Evolutionary conservation across 306 rosid species (phyloP).

Genomic region (Vigna reflexopilosa): DNA sequence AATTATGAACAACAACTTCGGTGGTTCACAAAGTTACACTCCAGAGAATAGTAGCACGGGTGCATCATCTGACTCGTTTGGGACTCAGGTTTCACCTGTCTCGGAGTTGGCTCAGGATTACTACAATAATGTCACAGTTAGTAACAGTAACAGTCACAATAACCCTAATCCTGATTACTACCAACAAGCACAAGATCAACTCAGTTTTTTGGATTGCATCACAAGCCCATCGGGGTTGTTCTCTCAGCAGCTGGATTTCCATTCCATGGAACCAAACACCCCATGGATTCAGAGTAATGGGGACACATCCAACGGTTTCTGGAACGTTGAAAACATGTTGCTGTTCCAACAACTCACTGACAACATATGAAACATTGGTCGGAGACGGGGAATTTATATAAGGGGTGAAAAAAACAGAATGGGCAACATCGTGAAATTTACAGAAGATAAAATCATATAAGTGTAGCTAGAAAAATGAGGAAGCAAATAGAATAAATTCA

Average conservation of each 20-base stretch:
- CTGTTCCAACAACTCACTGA: constrained; percentile 65
- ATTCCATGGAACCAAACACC: constrained; percentile 58
- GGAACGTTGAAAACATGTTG: constrained; percentile 77
- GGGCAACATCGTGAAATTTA: neutral
- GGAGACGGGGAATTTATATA: no score
- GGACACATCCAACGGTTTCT: constrained; percentile 68
- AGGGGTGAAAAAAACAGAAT: neutral
- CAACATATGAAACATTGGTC: constrained; percentile 36
- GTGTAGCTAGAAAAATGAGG: neutral
- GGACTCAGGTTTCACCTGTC: constrained; percentile 68
- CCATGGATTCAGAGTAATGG: constrained; percentile 60
- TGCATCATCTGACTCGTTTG: constrained; percentile 80
- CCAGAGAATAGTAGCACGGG: constrained; percentile 87
- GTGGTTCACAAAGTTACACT: constrained; percentile 57
- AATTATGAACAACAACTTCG: constrained; percentile 46
- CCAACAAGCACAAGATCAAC: constrained; percentile 51
- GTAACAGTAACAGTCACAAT: constrained; percentile 35
- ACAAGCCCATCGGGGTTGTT: constrained; percentile 55
- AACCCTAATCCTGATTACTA: constrained; percentile 53
- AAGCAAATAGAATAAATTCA: constrained; percentile 41
- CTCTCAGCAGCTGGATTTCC: constrained; percentile 59
- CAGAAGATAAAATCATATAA: constrained; percentile 15
- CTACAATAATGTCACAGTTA: constrained; percentile 45
- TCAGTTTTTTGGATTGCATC: constrained; percentile 47
- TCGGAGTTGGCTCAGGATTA: constrained; percentile 70